phyloP scores from a whole-genome alignment of 371 early-diverging fungal species.

The Haplosporangium sp. region DNA sequence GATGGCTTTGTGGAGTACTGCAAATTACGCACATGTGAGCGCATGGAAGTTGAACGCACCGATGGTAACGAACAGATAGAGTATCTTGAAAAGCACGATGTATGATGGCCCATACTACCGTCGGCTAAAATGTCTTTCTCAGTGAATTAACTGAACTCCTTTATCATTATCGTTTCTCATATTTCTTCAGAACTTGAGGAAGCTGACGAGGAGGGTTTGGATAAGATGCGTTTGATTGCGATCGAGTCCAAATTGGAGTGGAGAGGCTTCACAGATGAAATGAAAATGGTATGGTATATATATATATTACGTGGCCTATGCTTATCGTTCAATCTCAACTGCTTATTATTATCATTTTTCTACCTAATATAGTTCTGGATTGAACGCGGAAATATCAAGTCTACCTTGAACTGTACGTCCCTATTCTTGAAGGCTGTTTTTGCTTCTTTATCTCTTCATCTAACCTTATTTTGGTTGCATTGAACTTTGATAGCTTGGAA shows the following conservation, averaged over 20 bases:
- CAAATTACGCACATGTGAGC: conserved; percentile 46
- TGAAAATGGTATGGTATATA: conserved; percentile 39
- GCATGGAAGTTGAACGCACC: conserved; percentile 43
- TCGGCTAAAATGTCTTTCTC: not conserved
- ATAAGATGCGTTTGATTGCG: conserved; percentile 45
- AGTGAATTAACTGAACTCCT: not conserved
- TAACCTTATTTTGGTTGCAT: not conserved
- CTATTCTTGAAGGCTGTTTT: not conserved
- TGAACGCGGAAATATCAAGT: conserved; percentile 39
- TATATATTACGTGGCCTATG: not conserved
- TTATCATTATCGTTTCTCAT: not conserved
- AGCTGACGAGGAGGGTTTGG: conserved; percentile 30
- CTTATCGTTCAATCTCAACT: not conserved
- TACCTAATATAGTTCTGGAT: conserved; percentile 42
- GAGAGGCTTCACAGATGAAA: conserved; percentile 49
- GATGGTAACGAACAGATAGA: conserved; percentile 27
- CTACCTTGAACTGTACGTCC: conserved; percentile 32
- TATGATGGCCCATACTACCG: not conserved
- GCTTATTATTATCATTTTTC: not conserved
- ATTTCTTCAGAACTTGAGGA: conserved; percentile 23
- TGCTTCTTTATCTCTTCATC: not conserved
- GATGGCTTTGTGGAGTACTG: conserved; percentile 56
- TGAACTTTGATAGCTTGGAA: conserved; percentile 28
- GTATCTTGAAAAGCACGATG: not conserved
- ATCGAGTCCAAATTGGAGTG: conserved; percentile 55